These are phyloP conservation scores for Botryotinia calthae DNA, from an alignment of 2,329 filamentous ascomycete genomes.

Conservation along the genomic window DNA sequence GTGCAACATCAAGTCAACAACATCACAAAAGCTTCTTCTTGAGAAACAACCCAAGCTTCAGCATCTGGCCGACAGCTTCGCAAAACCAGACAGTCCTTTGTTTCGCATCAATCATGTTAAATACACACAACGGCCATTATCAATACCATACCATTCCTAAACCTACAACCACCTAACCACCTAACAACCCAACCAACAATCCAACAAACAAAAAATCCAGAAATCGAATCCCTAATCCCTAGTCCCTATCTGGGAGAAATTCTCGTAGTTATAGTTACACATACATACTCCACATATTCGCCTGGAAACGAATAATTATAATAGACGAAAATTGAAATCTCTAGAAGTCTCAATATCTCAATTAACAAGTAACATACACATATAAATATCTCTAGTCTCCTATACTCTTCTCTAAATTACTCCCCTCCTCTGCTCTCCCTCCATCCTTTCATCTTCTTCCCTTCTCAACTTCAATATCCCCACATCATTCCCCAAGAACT, in stretches of 20 bases:
- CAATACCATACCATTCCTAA: neutral
- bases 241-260: no score
- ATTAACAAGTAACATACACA: no score
- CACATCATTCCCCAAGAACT: neutral
- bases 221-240: neutral
- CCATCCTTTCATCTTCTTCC: neutral
- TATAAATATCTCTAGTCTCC: neutral
- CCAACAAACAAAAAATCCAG: neutral
- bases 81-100: neutral
- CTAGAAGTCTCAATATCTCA: no score
- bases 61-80: no score
- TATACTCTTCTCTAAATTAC: no score
- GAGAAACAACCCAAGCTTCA: neutral
- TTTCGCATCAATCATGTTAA: neutral
- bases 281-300: no score
- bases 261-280: no score
- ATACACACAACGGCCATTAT: neutral
- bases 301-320: no score
- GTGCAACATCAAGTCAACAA: neutral
- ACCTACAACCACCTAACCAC: neutral
- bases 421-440: no score
- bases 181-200: neutral
- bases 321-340: no score
- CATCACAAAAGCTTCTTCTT: neutral
- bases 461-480: neutral